Percentiles rank a stretch among this genome's conserved stretches.
phyloP scores from a whole-genome alignment of 148 eudicot species.

The Rhododendron ovatum region DNA sequence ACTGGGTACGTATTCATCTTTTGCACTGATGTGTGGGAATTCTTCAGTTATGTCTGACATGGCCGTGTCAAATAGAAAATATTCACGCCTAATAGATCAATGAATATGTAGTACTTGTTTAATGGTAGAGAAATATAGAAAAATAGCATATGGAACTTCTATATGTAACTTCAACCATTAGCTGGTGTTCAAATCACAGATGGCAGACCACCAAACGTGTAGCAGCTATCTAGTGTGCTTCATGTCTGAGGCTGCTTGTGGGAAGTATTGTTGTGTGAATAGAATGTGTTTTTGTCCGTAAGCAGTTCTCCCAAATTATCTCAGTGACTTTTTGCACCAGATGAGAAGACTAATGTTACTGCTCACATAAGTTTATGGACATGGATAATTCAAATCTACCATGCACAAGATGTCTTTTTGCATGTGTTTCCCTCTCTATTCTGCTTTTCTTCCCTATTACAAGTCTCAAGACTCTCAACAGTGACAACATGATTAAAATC shows the following conservation, averaged over 20 bases:
- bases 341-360: background rate
- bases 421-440: background rate
- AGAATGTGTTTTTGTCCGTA: background rate
- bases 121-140: background rate
- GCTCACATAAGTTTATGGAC: background rate
- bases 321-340: background rate
- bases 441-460: background rate
- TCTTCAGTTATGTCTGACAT: background rate
- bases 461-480: background rate
- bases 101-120: background rate
- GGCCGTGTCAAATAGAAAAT: background rate
- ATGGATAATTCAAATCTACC: background rate
- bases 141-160: background rate
- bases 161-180: background rate
- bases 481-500: background rate
- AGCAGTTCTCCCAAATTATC: background rate
- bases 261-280: background rate
- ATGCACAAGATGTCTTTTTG: background rate
- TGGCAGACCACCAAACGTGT: background rate
- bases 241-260: background rate
- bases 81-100: background rate
- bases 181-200: background rate
- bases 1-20: constrained; percentile 65
- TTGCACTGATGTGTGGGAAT: background rate
- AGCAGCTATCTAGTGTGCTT: background rate